phyloP scores from a whole-genome alignment of 2,329 filamentous ascomycete species.

The Aspergillus sclerotialis region DNA sequence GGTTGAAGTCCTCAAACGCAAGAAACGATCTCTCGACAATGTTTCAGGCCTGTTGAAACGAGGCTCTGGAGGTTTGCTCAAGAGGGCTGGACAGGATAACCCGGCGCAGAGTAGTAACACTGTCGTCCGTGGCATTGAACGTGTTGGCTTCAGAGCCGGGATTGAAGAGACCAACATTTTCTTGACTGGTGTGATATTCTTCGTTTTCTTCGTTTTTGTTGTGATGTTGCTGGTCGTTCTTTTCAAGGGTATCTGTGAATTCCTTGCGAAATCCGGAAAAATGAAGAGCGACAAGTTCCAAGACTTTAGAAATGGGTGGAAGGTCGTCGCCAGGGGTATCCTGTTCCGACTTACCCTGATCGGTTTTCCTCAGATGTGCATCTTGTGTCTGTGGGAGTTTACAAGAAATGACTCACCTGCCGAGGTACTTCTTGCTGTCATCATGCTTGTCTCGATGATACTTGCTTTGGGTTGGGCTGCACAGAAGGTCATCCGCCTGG shows the following conservation, averaged over 20 bases:
- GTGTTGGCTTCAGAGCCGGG: conserved; percentile 74
- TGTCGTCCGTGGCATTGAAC: conserved; percentile 72
- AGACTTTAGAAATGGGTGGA: conserved; percentile 93
- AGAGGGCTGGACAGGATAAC: conserved; percentile 49
- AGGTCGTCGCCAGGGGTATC: conserved; percentile 85
- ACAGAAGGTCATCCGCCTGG: conserved; percentile 82
- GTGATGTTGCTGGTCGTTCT: conserved; percentile 64
- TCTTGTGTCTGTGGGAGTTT: conserved; percentile 90
- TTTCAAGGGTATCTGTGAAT: conserved; percentile 77
- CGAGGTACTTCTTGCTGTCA: conserved; percentile 77
- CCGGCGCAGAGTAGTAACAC: conserved; percentile 30
- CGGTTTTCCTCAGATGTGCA: conserved; percentile 83
- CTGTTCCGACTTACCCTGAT: conserved; percentile 85
- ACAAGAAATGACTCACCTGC: conserved; percentile 78
- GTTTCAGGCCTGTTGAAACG: conserved; percentile 17
- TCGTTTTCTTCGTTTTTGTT: conserved; percentile 72
- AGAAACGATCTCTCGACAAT: conserved; percentile 43
- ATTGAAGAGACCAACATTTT: conserved; percentile 93
- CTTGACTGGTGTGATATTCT: conserved; percentile 84
- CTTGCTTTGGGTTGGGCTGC: conserved; percentile 77
- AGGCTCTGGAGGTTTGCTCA: conserved; percentile 36
- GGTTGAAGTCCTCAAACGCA: conserved; percentile 67
- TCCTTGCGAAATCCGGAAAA: conserved; percentile 64
- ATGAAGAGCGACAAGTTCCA: conserved; percentile 81
- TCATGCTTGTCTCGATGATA: conserved; percentile 78